Percentiles rank a stretch among this genome's conserved stretches.
Evolutionary conservation across 2,329 filamentous ascomycete species (phyloP).

Genomic region (Talaromyces sp.): DNA sequence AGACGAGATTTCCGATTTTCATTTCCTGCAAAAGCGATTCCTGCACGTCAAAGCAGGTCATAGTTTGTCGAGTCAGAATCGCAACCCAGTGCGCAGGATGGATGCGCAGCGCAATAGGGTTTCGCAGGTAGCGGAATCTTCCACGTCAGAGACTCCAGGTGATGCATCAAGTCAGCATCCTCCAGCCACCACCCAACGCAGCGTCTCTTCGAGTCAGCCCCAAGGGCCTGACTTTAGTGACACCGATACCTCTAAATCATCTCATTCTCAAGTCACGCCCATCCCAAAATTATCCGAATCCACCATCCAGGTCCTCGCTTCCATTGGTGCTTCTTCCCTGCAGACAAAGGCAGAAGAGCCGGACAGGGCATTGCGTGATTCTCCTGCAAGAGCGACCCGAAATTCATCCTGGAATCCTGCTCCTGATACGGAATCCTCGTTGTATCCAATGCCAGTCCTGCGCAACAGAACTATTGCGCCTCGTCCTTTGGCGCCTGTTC

Average conservation of each 20-base stretch:
- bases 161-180: constrained; percentile 7
- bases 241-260: background rate
- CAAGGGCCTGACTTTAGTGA: background rate
- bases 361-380: background rate
- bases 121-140: constrained; percentile 1
- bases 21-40: background rate
- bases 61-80: background rate
- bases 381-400: background rate
- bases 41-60: background rate
- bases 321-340: background rate
- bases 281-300: background rate
- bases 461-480: constrained; percentile 1
- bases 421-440: background rate
- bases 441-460: constrained; percentile 2
- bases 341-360: background rate
- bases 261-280: background rate
- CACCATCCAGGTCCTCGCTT: background rate
- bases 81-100: background rate
- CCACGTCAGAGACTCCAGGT: constrained; percentile 3
- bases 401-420: background rate
- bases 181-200: background rate
- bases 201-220: background rate
- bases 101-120: constrained; percentile 4
- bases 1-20: background rate
- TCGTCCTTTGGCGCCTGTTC: constrained; percentile 3